Evolutionary conservation across 805 yeast species (phyloP).

Genomic region (Citeromyces matritensis): DNA sequence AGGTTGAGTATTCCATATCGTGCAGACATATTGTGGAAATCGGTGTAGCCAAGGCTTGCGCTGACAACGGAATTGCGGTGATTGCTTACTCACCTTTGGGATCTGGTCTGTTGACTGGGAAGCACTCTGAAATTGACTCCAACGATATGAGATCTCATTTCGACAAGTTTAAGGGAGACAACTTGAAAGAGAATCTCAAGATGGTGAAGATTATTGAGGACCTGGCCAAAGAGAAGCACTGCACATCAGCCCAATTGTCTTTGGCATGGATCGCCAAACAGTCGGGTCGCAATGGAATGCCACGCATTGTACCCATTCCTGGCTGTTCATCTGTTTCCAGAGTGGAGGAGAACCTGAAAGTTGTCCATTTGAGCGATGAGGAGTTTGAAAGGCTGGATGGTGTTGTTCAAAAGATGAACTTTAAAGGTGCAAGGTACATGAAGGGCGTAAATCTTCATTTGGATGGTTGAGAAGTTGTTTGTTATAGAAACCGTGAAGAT

Average conservation of each 20-base stretch:
- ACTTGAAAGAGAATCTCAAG: slow-evolving; percentile 29
- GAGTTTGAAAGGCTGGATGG: slow-evolving; percentile 40
- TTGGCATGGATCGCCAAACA: slow-evolving; percentile 47
- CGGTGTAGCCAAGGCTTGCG: slow-evolving; percentile 48
- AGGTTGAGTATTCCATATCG: slow-evolving; percentile 66
- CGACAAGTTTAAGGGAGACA: slow-evolving; percentile 45
- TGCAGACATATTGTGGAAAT: slow-evolving; percentile 43
- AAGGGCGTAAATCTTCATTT: background rate
- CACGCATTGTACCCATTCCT: slow-evolving; percentile 67
- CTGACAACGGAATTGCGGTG: slow-evolving; percentile 45
- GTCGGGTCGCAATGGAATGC: slow-evolving; percentile 17
- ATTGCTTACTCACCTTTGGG: slow-evolving; percentile 78
- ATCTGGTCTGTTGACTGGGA: slow-evolving; percentile 64
- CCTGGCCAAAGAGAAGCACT: slow-evolving; percentile 27
- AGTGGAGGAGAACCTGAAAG: slow-evolving; percentile 43
- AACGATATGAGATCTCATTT: slow-evolving; percentile 36
- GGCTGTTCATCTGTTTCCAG: slow-evolving; percentile 43
- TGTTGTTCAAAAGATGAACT: slow-evolving; percentile 23
- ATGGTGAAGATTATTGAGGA: slow-evolving; percentile 33
- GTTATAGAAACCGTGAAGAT: too few relatives aligned
- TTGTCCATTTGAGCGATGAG: slow-evolving; percentile 30
- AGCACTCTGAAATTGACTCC: slow-evolving; percentile 27
- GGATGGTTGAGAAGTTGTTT: slow-evolving; percentile 1
- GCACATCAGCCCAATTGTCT: slow-evolving; percentile 53
- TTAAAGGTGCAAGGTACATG: slow-evolving; percentile 27